Evolutionary conservation across 75 land plant species (phyloP).

Genomic region (Isoetes taiwanensis): DNA sequence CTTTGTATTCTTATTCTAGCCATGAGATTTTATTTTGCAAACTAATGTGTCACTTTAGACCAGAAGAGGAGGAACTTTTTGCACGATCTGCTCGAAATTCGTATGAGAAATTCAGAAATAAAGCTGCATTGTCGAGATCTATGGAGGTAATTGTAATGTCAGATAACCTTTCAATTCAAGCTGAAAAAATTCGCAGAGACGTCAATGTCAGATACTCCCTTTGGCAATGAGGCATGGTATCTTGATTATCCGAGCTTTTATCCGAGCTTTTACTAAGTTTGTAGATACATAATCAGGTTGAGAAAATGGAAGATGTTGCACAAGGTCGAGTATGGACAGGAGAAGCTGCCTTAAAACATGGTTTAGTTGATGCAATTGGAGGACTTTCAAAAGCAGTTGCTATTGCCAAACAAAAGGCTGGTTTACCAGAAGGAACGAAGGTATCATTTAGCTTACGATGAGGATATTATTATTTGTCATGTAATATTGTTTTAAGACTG

Average conservation of each 20-base stretch:
- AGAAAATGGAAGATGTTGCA: slow-evolving; percentile 88
- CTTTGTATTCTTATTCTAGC: not conserved
- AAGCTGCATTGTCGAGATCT: slow-evolving; percentile 88
- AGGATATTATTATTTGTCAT: not conserved
- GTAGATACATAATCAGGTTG: slow-evolving; percentile 34
- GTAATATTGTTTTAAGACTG: no score
- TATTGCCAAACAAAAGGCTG: slow-evolving; percentile 80
- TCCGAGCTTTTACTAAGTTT: not conserved
- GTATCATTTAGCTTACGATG: slow-evolving; percentile 17
- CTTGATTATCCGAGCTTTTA: no score
- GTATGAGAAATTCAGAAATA: slow-evolving; percentile 67
- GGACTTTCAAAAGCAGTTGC: slow-evolving; percentile 83
- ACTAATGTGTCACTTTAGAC: slow-evolving; percentile 24
- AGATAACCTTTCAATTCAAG: no score
- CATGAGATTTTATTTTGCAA: not conserved
- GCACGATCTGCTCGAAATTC: slow-evolving; percentile 62
- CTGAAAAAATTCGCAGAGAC: no score
- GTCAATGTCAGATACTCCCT: no score
- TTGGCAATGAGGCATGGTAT: no score
- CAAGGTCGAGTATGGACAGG: slow-evolving; percentile 99
- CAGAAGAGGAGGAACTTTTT: slow-evolving; percentile 90
- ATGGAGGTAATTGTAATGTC: slow-evolving; percentile 80
- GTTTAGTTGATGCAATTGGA: slow-evolving; percentile 92
- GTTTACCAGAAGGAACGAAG: slow-evolving; percentile 62
- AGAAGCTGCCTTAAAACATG: slow-evolving; percentile 52